Evolutionary conservation across 192 early-diverging fungal species (phyloP).

Genomic region (Coemansia sp.): DNA sequence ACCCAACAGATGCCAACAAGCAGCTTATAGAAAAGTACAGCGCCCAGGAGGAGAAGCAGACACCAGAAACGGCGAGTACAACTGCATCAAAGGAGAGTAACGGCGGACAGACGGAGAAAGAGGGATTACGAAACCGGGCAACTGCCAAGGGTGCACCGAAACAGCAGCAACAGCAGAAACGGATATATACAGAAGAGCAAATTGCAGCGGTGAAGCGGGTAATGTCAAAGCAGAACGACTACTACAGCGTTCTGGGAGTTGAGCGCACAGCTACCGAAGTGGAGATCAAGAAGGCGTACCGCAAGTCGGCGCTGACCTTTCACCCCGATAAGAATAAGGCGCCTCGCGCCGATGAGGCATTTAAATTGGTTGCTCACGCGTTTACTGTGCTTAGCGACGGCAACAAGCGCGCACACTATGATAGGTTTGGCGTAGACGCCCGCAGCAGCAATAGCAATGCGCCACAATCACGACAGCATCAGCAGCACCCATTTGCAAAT

Average conservation of each 20-base stretch:
- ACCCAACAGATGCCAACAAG: slow-evolving; percentile 67
- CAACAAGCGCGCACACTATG: slow-evolving; percentile 82
- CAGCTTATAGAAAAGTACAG: slow-evolving; percentile 53
- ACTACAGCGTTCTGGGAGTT: slow-evolving; percentile 80
- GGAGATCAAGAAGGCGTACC: slow-evolving; percentile 93
- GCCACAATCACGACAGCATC: slow-evolving; percentile 17
- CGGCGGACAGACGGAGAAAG: slow-evolving; percentile 5
- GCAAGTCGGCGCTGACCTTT: slow-evolving; percentile 89
- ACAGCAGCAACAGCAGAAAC: background rate
- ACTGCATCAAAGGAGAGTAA: slow-evolving; percentile 6
- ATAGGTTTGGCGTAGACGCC: slow-evolving; percentile 74
- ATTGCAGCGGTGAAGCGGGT: slow-evolving; percentile 76
- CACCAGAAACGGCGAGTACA: background rate
- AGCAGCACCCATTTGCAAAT: slow-evolving; percentile 4
- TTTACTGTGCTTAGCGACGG: slow-evolving; percentile 85
- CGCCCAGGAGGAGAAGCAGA: background rate
- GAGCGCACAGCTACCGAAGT: slow-evolving; percentile 71
- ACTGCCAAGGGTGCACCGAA: slow-evolving; percentile 9
- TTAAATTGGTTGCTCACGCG: slow-evolving; percentile 92
- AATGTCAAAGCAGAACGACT: slow-evolving; percentile 70
- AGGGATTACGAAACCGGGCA: slow-evolving; percentile 17
- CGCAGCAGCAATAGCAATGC: slow-evolving; percentile 34
- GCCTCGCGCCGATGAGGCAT: slow-evolving; percentile 94
- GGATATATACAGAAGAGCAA: slow-evolving; percentile 73
- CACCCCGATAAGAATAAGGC: slow-evolving; percentile 97